Conservation (phyloP, 768 basidiomycete genomes). For the Ramaria rubella region DNA sequence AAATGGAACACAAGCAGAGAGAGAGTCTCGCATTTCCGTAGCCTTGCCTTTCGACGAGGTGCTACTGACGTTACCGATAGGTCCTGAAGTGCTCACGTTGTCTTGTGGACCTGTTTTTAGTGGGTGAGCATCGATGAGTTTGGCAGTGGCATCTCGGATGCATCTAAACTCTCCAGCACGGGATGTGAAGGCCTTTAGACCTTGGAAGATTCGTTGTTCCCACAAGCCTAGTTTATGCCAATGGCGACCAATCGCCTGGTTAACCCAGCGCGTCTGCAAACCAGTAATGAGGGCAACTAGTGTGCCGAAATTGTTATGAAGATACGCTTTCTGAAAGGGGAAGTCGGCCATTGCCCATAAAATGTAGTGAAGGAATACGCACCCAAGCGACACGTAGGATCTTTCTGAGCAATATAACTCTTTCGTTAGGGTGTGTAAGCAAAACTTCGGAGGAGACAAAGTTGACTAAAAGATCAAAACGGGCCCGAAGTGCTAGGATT, state of each 20-base stretch:
- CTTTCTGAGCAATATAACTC: conserved; percentile 61
- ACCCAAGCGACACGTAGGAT: conserved; percentile 86
- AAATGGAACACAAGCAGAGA: conserved; percentile 71
- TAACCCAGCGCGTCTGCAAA: conserved; percentile 63
- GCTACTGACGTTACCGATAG: background rate
- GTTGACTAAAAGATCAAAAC: conserved; percentile 80
- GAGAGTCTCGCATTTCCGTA: conserved; percentile 18
- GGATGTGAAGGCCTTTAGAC: conserved; percentile 61
- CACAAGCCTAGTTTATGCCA: conserved; percentile 62
- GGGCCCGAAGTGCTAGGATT: conserved; percentile 64
- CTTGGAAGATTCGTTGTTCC: conserved; percentile 68
- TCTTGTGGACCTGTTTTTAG: conserved; percentile 48
- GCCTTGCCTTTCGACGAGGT: conserved; percentile 30
- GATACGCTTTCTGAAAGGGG: conserved; percentile 65
- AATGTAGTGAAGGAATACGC: conserved; percentile 23
- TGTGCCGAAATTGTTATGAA: conserved; percentile 69
- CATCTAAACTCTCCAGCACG: conserved; percentile 65
- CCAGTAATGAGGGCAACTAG: conserved; percentile 76
- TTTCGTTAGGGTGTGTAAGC: conserved; percentile 58
- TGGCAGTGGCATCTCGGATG: conserved; percentile 58
- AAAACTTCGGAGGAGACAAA: conserved; percentile 80
- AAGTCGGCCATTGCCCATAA: background rate
- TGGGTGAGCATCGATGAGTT: conserved; percentile 61
- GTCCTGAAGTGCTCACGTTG: conserved; percentile 32
- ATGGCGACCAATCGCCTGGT: conserved; percentile 55